These are phyloP conservation scores for Fusarium pseudograminearum DNA, from an alignment of 2,329 filamentous ascomycete genomes.

Conservation along the genomic window DNA sequence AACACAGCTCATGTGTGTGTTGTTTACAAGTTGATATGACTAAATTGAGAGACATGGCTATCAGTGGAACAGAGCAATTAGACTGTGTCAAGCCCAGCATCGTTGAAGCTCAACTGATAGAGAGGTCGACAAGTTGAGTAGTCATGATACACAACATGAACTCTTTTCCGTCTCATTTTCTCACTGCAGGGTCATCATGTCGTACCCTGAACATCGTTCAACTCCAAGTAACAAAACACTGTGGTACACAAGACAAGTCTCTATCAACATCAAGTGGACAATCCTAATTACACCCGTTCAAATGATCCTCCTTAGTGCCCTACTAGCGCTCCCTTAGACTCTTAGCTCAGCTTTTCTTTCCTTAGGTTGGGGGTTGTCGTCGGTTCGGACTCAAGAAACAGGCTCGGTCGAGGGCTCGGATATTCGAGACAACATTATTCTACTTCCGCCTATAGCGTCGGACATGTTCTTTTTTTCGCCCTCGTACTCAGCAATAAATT, in stretches of 20 bases:
- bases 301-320: slow-evolving; percentile 12
- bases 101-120: background rate
- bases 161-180: background rate
- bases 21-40: slow-evolving; percentile 22
- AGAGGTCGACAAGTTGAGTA: background rate
- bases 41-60: slow-evolving; percentile 10
- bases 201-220: background rate
- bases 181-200: background rate
- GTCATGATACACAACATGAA: background rate
- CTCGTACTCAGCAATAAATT: background rate
- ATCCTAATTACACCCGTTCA: background rate
- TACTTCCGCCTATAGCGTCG: slow-evolving; percentile 14
- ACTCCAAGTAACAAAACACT: background rate
- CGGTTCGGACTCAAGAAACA: slow-evolving; percentile 18
- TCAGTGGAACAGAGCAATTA: background rate
- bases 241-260: background rate
- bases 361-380: slow-evolving; percentile 21
- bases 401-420: slow-evolving; percentile 32
- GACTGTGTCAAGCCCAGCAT: background rate
- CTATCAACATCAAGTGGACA: background rate
- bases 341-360: background rate
- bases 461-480: slow-evolving; percentile 5
- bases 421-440: slow-evolving; percentile 22
- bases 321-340: background rate
- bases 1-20: background rate